Percentiles rank a stretch among this genome's conserved stretches.
Conservation (phyloP, 2,329 filamentous ascomycete species). For the Chaetomiaceae sp. region DNA sequence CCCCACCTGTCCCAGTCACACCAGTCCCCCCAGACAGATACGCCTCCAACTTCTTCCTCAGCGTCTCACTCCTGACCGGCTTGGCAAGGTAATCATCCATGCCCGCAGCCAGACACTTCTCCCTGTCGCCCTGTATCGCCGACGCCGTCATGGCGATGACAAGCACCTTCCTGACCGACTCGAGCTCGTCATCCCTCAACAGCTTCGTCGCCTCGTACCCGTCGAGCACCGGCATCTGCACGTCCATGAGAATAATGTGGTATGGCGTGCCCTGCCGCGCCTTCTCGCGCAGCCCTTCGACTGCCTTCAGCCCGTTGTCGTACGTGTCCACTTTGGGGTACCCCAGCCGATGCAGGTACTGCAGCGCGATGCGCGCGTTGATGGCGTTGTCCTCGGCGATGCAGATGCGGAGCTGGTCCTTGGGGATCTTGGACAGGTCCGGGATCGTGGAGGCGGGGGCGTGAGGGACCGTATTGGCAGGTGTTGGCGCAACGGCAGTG, state of each 20-base stretch:
- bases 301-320: slow-evolving; percentile 82
- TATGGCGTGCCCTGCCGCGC: slow-evolving; percentile 71
- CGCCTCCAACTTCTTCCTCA: slow-evolving; percentile 73
- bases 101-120: slow-evolving; percentile 90
- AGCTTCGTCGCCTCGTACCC: slow-evolving; percentile 87
- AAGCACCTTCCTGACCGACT: slow-evolving; percentile 74
- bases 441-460: slow-evolving; percentile 30
- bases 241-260: slow-evolving; percentile 91
- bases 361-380: slow-evolving; percentile 90
- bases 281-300: slow-evolving; percentile 74
- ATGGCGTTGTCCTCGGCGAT: slow-evolving; percentile 95
- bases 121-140: slow-evolving; percentile 88
- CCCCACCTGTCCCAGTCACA: not conserved
- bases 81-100: slow-evolving; percentile 99
- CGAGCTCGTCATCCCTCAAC: slow-evolving; percentile 70
- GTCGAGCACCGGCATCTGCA: slow-evolving; percentile 91
- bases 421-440: slow-evolving; percentile 68
- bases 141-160: slow-evolving; percentile 97
- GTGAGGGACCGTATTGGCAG: no score
- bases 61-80: slow-evolving; percentile 81
- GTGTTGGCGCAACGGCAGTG: slow-evolving; percentile 17
- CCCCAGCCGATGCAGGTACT: slow-evolving; percentile 80
- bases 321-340: slow-evolving; percentile 80
- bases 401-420: slow-evolving; percentile 77
- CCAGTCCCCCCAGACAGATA: slow-evolving; percentile 32